Conservation (phyloP, 2,329 filamentous ascomycete genomes). For the Curvularia eragrostidis region DNA sequence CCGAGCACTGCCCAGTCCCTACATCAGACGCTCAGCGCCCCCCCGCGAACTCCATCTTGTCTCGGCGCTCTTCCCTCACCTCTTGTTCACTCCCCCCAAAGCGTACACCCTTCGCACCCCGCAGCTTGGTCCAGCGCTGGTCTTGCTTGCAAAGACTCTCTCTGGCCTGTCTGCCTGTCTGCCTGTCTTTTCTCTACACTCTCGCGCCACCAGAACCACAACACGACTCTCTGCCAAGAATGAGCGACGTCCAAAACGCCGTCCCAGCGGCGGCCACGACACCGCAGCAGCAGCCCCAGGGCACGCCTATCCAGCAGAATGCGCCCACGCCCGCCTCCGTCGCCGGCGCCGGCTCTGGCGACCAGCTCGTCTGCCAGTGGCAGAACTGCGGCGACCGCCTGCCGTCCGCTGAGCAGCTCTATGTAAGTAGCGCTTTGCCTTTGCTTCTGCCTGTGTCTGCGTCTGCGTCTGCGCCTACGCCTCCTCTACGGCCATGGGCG, state of each 20-base stretch:
- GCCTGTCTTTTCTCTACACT: neutral
- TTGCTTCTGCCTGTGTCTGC: neutral
- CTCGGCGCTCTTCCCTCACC: conserved; percentile 18
- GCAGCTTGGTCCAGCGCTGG: neutral
- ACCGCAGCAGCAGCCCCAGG: conserved; percentile 44
- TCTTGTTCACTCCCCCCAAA: conserved; percentile 15
- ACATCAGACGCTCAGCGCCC: conserved; percentile 10
- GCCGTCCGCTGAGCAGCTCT: conserved; percentile 65
- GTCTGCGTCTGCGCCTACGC: too few relatives aligned
- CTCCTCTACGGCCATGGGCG: neutral
- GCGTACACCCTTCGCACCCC: conserved; percentile 5
- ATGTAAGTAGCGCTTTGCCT: conserved; percentile 57
- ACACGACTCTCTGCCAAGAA: conserved; percentile 19
- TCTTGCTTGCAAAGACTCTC: conserved; percentile 5
- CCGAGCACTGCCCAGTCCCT: conserved; percentile 10
- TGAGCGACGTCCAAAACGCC: conserved; percentile 29
- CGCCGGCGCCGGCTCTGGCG: conserved; percentile 40
- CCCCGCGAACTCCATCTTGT: conserved; percentile 13
- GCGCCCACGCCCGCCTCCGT: conserved; percentile 42
- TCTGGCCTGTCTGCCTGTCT: conserved; percentile 1
- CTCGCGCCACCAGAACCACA: neutral
- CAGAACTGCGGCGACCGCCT: conserved; percentile 66
- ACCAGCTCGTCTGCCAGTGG: conserved; percentile 66
- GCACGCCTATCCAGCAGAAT: conserved; percentile 43
- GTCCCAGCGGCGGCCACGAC: conserved; percentile 34